Percentiles rank a stretch among this genome's conserved stretches.
Conservation (phyloP, 2,329 filamentous ascomycete genomes). For the Pyricularia grisea region DNA sequence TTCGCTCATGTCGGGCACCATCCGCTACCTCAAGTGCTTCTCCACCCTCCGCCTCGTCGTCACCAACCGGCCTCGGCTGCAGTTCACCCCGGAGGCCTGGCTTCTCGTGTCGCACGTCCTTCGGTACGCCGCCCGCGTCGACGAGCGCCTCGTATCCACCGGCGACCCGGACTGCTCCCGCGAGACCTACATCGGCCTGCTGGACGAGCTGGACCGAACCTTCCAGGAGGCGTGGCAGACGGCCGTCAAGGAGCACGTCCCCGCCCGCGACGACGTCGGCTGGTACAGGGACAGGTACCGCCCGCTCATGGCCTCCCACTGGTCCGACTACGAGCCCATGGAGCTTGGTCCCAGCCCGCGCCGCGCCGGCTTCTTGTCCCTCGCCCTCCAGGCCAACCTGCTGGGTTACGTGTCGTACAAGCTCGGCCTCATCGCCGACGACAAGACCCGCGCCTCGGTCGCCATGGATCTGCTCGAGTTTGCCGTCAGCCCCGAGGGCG, state of each 20-base stretch:
- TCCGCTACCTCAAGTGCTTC: conserved; percentile 1
- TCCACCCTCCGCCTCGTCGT: neutral
- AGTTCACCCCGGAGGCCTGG: neutral
- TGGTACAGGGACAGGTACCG: neutral
- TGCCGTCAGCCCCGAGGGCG: neutral
- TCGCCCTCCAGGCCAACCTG: neutral
- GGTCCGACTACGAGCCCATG: conserved; percentile 1
- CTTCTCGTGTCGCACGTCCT: neutral
- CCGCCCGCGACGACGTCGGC: neutral
- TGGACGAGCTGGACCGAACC: neutral
- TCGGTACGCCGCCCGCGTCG: neutral
- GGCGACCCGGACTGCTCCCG: neutral
- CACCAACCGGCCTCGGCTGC: neutral
- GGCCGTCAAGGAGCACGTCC: neutral
- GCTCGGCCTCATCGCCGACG: neutral
- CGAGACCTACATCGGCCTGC: neutral
- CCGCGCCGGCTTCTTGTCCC: neutral
- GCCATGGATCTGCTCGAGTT: neutral
- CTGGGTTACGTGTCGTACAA: neutral
- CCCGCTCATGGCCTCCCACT: neutral
- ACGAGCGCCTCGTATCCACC: neutral
- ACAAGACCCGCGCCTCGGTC: neutral
- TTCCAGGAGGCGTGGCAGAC: neutral
- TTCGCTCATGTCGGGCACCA: neutral
- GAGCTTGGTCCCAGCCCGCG: neutral